phyloP scores from a whole-genome alignment of 306 rosid genomes.

The Citrullus amarus region DNA sequence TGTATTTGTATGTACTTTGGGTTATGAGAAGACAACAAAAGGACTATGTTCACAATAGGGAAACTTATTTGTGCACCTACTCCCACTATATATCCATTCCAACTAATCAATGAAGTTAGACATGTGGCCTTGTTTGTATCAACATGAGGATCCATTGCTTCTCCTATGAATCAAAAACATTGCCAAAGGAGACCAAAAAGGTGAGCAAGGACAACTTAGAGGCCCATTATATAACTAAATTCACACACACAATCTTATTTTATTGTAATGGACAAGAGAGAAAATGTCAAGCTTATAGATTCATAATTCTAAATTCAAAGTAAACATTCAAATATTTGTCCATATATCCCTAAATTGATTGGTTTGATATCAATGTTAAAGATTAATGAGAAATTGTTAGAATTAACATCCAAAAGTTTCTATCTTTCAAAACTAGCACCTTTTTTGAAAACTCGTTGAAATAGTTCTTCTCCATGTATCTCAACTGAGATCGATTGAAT shows the following conservation, averaged over 20 bases:
- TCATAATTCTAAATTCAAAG: too few species aligned
- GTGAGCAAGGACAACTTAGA: not conserved
- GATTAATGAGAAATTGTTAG: too few species aligned
- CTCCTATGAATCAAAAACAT: not conserved
- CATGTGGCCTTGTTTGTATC: not conserved
- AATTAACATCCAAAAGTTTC: too few species aligned
- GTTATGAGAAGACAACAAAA: not conserved
- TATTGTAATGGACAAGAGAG: not conserved
- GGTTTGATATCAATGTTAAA: too few species aligned
- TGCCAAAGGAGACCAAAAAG: not conserved
- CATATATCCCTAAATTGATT: too few species aligned
- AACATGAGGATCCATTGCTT: not conserved
- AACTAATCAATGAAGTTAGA: not conserved
- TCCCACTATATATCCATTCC: conserved; percentile 3
- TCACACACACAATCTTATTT: not conserved
- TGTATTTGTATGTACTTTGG: not conserved
- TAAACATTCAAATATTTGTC: too few species aligned
- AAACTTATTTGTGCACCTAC: not conserved
- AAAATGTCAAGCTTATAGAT: not conserved
- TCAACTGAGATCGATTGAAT: too few species aligned
- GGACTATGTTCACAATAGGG: not conserved
- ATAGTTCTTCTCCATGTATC: too few species aligned
- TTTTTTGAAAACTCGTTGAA: too few species aligned
- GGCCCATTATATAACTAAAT: not conserved
- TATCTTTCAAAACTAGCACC: too few species aligned